A percentile compares a stretch with the other conserved stretches of the same genome.
These are phyloP conservation scores for Pythium myriotylum DNA, from an alignment of 352 stramenopile genomes.

Conservation along the genomic window DNA sequence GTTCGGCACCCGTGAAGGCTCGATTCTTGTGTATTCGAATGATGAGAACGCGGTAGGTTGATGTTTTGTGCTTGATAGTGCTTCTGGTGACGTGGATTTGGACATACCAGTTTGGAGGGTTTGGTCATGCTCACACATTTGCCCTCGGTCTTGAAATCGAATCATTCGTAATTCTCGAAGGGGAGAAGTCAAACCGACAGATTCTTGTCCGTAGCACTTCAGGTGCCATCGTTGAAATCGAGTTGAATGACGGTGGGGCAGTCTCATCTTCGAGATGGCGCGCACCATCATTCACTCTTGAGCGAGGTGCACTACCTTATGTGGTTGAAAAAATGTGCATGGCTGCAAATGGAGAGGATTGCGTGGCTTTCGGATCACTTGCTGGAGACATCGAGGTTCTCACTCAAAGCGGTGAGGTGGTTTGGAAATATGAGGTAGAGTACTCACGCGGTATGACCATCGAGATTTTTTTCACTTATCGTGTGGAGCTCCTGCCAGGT, in stretches of 20 bases:
- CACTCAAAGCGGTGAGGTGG: constrained; percentile 6
- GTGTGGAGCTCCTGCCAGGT: constrained; percentile 5
- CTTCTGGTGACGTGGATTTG: no score
- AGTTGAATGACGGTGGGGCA: constrained; percentile 24
- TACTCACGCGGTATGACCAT: background rate
- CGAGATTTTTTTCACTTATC: background rate
- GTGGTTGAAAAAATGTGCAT: constrained; percentile 45
- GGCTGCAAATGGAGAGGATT: constrained; percentile 14
- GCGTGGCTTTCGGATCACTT: constrained; percentile 25
- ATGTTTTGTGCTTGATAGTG: no score
- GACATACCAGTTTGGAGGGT: constrained; percentile 40
- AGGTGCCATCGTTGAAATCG: constrained; percentile 53
- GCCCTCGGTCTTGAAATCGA: constrained; percentile 67
- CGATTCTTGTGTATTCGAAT: constrained; percentile 52
- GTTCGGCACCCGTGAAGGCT: constrained; percentile 65
- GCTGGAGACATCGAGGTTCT: constrained; percentile 21
- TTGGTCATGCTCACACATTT: constrained; percentile 51
- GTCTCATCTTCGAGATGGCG: constrained; percentile 39
- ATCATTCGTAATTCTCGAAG: constrained; percentile 41
- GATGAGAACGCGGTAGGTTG: constrained; percentile 26
- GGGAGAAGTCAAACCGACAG: constrained; percentile 13
- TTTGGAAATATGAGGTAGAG: constrained; percentile 27
- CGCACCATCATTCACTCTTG: constrained; percentile 25
- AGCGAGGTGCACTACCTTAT: constrained; percentile 39
- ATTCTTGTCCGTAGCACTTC: constrained; percentile 56